Base-by-base conservation (phyloP, 1,139 yeast genomes). In the Pichia sp. region DNA sequence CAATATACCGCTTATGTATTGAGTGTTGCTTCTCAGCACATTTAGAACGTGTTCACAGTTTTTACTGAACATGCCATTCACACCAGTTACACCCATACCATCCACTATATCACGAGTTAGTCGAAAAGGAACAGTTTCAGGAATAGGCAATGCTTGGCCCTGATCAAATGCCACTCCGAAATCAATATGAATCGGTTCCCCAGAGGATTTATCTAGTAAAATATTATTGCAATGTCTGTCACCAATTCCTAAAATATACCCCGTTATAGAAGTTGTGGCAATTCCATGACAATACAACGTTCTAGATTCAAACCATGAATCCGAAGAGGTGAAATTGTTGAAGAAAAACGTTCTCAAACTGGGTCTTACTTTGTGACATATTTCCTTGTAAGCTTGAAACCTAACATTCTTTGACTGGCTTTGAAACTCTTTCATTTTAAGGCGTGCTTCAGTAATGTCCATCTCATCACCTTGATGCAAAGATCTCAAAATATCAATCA, bases 101-200 rank as follows among this genome's bases (percentile, higher is more conserved):
- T 92, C 97, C 4, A 92, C 88, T 23, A 93, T 75, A 68, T 95
- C 99, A 58, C 97, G 72, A 0, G 98, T 90, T 45, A 95, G 73
- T 61, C 99, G 73, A 67, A 95, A 95, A 1, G 99, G 99, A 2
- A 95, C 96, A 0, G 88, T 79, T 64, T 95, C 99, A 0, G 99
- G 99, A 16, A 92, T 80, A 0, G 95, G 87, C 48, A 95, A 73
- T 15, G 84, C 70, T 62, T 81, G 85, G 0, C 99, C 99, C 65
- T 87, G 92, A 66, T 95, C 99, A 72, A 95, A 95, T 0, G 98
- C 95, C 53, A 93, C 93, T 0, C 99, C 99, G 38, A 95, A 74
- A 68, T 95, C 99, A 64, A 95, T 95, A 68, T 95, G 99, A 34
- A 95, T 84, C 0, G 97, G 96, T 61, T 92, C 97, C 0, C 99